Conservation (phyloP, 2,329 filamentous ascomycete genomes). For the Nemania sp. region DNA sequence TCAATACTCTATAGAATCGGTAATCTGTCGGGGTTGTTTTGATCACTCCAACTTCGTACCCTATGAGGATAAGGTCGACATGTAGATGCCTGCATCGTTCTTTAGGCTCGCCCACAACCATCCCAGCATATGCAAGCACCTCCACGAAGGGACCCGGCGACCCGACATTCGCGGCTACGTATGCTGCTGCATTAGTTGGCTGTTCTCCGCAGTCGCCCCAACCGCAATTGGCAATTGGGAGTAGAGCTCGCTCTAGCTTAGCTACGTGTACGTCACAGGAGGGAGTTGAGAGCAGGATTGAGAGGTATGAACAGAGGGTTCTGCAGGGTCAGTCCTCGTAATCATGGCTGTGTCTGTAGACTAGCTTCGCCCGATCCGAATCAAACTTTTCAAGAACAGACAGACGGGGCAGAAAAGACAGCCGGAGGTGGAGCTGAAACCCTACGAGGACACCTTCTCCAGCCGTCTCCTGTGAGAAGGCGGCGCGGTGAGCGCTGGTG, state of each 20-base stretch:
- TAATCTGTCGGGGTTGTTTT: not conserved
- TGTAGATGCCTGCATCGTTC: not conserved
- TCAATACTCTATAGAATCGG: not conserved
- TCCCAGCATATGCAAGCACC: not conserved
- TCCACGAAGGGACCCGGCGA: not conserved
- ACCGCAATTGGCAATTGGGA: not conserved
- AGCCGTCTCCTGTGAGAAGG: not conserved
- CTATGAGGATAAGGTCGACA: not conserved
- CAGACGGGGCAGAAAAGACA: not conserved
- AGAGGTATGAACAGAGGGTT: slow-evolving; percentile 6
- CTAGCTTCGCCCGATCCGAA: not conserved
- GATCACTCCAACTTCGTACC: not conserved
- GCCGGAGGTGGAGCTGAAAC: slow-evolving; percentile 5
- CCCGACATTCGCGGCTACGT: not conserved
- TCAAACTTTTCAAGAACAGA: not conserved
- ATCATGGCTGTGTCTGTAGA: slow-evolving; percentile 1
- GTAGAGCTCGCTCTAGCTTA: not conserved
- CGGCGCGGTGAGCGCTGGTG: not conserved
- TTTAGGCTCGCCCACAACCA: not conserved
- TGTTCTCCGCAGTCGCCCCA: not conserved
- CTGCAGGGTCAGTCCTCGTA: slow-evolving; percentile 16
- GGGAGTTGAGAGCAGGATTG: not conserved
- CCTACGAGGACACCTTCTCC: not conserved
- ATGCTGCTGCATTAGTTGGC: not conserved
- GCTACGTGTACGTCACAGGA: slow-evolving; percentile 1